Evolutionary conservation across 257 asterid species (phyloP), one percentile per base, ranked within the genome.

Genomic region (Vinca minor): DNA sequence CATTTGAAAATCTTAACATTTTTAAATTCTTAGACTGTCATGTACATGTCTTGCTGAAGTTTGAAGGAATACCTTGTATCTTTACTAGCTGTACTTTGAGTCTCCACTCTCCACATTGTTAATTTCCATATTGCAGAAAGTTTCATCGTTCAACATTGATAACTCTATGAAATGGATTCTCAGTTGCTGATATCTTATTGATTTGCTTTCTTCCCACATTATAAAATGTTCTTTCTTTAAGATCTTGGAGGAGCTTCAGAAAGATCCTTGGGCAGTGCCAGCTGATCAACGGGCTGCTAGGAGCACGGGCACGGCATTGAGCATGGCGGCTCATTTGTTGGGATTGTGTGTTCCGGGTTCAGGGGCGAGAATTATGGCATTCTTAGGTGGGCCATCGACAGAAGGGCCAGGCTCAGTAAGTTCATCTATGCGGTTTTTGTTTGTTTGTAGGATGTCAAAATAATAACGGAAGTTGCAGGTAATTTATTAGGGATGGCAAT

Each of bases 231-330:
- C 55, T 48, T 74, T 59, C 66, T 41, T 70, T 76, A 75, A 88
- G 98, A 85, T 92, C 76, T 76, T 92, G 79, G 97, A 92, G 75
- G 98, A 92, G 82, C 98, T 92, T 74, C 97, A 87, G 79, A 89
- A 79, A 76, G 98, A 92, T 80, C 95, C 97, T 73, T 92, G 98
- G 98, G 95, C 95, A 35, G 89, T 84, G 57, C 85, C 89, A 64
- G 74, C 96, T 34, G 98, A 92, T 77, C 94, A 87, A 73, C 84
- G 98, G 59, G 84, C 94, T 55, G 82, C 95, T 69, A 81, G 98
- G 76, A 89, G 97, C 77, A 87, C 97, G 54, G 98, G 97, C 63
- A 78, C 96, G 42, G 97, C 98, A 56, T 77, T 92, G 80, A 83
- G 86, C 71, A 76, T 92, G 77, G 97, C 98, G 73, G 91, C 97